Evolutionary conservation across 2,329 filamentous ascomycete species (phyloP), one percentile per base, ranked within the genome.

Genomic region (Aspergillus clavatus): DNA sequence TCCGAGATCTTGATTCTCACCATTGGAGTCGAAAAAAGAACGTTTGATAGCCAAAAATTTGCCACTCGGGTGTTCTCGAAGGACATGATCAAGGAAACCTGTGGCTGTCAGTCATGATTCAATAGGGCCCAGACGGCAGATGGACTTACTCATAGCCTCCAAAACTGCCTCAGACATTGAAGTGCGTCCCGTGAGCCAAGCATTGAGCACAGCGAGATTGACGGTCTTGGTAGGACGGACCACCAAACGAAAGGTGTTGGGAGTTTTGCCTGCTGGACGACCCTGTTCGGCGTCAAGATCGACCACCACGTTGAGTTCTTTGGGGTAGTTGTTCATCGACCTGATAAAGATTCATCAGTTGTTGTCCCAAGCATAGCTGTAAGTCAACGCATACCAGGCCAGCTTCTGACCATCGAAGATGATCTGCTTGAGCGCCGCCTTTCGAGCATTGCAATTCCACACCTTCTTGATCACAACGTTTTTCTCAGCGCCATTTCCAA

Each of bases 1-100:
- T 26, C 82, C 78, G n/a, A 95, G 76, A 3, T 75, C 67, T 5
- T 63, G 63, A 0, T 72, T 67, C 18, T 75, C 61, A 2, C 77
- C 76, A 1, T 71, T 55, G 1, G 71, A 69, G 29, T 81, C 72
- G 67, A 94, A 97, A 62, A 95, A 95, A 6, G 84, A 88, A 10
- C 90, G 82, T 66, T 89, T 91, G 66, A 96, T 86, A 0, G 81
- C 69, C 0, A 84, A 74, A 57, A 88, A 81, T 2, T 75, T 70
- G 57, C 81, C 71, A 0, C 83, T 84, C 0, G 93, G 89, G n/a
- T 72, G 76, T 65, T 95, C 82, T 4, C 93, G 87, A 44, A 98
- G 74, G 6, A 91, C 73, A 61, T 98, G 93, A 52, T 98, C 93
- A 4, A 96, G 73, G 60, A 96, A 96, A 62, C 86, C 77, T 80